Evolutionary conservation across 2,329 filamentous ascomycete genomes (phyloP), one percentile per base, ranked within the genome.

Genomic region (Claviceps digitariae): DNA sequence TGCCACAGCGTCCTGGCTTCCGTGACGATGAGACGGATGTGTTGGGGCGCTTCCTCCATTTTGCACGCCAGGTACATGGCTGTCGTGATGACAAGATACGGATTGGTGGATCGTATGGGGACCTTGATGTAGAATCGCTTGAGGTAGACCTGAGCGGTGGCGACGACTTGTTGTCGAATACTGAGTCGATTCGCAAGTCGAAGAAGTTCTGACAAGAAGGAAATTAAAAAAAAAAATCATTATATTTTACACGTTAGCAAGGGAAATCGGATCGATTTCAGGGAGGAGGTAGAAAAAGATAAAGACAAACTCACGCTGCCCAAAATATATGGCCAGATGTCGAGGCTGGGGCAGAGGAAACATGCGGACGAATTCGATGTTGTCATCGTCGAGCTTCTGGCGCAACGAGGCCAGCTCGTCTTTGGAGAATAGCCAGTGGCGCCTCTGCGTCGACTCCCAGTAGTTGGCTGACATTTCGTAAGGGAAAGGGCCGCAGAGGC

Each of bases 31-130:
- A 95, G 79, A 31, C 93, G 82, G 62, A 98, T 97, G 67, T 98
- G 93, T 67, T 97, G 91, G 2, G 93, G 93, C 50, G 84, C 90
- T 68, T 98, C 93, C 68, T 98, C 93, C 82, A 95, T 95, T 71
- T 98, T 98, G 73, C 90, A 95, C 21, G 93, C 90, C 38, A 98
- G 75, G 67, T 98, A 98, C 56, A 97, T 78, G 5, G 91, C 87
- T 1, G 93, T 97, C n/a, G 90, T 85, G 58, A 95, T 79, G 55
- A 97, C 82, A 38, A 97, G 82, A 65, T 95, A 95, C 4, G 91
- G 90, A 62, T 97, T 98, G 48, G 90, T 95, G 57, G 85, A 83
- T 54, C 91, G 85, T 58, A 97, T 90, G 64, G 95, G 90, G 61
- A 95, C 86, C 61, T 86, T 88, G 47, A 82, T 82, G 69, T 95